Conservation (phyloP, 1,284 basidiomycete species). For the Ganoderma multipileum region DNA sequence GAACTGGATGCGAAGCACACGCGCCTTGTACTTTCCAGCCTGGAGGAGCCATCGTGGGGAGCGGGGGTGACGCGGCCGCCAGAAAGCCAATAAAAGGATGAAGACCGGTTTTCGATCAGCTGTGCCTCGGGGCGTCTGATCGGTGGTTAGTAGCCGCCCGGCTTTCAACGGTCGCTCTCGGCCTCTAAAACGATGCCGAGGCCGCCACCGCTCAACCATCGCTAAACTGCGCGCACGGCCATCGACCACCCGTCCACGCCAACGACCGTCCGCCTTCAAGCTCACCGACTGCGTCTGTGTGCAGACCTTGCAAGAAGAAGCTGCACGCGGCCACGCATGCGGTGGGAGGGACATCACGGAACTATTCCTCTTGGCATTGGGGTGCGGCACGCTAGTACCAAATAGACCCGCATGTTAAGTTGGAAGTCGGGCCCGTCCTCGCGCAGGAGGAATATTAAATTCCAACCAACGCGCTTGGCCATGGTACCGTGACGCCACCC, state of each 20-base stretch:
- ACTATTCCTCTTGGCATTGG: not conserved
- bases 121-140: constrained; percentile 11
- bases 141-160: constrained; percentile 22
- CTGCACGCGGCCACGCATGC: not conserved
- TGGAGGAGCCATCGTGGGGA: not conserved
- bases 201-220: not conserved
- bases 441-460: not conserved
- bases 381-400: not conserved
- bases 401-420: not conserved
- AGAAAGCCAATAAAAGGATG: constrained; percentile 5
- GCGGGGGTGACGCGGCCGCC: not conserved
- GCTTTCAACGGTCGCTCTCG: constrained; percentile 23
- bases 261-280: not conserved
- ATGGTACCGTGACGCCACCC: not conserved
- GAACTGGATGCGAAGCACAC: not conserved
- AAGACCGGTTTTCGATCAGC: constrained; percentile 14
- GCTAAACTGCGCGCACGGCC: not conserved
- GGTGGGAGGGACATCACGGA: not conserved
- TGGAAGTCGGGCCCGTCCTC: not conserved
- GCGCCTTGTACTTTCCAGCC: not conserved
- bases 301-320: not conserved
- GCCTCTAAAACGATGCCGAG: constrained; percentile 22
- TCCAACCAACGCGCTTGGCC: not conserved
- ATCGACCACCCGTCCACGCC: not conserved
- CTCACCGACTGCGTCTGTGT: not conserved